Base-by-base conservation (phyloP, 768 basidiomycete genomes). In the Leccinum subtestaceum region DNA sequence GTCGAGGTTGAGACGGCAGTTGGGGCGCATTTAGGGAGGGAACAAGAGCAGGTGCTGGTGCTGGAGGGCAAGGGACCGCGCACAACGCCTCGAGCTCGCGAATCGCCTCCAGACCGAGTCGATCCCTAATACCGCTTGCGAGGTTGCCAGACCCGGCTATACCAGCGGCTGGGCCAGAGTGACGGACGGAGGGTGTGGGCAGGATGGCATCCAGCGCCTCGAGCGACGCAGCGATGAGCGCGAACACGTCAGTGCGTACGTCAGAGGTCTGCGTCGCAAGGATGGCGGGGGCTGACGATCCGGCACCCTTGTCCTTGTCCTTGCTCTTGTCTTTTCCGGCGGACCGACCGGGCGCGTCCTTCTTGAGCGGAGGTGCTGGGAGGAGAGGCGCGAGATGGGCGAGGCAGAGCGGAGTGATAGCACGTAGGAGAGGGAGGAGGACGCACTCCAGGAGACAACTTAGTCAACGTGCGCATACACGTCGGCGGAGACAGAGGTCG, bases 101-200 rank as follows among this genome's bases (percentile, higher is more conserved):
- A 52, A 74, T 65, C 21, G 61, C 23, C 51, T 72, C 72, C 19
- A 72, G 64, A n/a, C 65, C 70, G 23, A 72, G 59, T 32, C 67
- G 67, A 31, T 64, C 59, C 47, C 53, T 65, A 13, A 72, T 54
- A 19, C 57, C 59, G 6, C 40, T 2, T 2, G 53, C 62, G 10
- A 68, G 52, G 8, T 25, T 47, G 6, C n/a, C 15, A 5, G 2
- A 1, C 5, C 38, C 19, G 34, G 52, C 15, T 2, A 13, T 5
- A 36, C 2, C 29, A 9, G 29, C 9, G 29, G 29, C 29, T 10
- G 38, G 2, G 38, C 38, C 38, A 40, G 38, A 10, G 9, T 43
- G 40, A 10, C n/a, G 40, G n/a, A 43, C n/a, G 9, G 40, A 0
- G 4, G 9, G 25, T 10, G 17, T 17, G 19, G 55, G 40, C 0